These are phyloP conservation scores for Claviceps maximensis DNA, from an alignment of 2,329 filamentous ascomycete species.

Conservation along the genomic window DNA sequence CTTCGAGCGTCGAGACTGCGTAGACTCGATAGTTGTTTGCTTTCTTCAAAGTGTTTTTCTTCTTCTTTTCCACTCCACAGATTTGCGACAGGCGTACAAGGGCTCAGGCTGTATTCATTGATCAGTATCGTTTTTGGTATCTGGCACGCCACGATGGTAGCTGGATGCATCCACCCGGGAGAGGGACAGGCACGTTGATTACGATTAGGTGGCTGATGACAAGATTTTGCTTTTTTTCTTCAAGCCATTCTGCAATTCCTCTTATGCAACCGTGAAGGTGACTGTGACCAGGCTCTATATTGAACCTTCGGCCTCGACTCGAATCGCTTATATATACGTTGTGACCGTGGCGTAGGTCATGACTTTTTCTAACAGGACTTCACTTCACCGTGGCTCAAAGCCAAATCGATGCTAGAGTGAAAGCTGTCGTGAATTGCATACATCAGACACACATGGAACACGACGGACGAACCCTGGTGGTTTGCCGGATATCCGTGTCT, in stretches of 20 bases:
- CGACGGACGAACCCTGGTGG: too few species aligned
- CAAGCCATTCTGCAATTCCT: too few species aligned
- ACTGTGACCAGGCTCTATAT: background rate
- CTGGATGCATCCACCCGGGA: background rate
- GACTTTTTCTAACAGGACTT: too few species aligned
- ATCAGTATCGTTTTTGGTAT: slow-evolving; percentile 1
- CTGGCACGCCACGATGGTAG: background rate
- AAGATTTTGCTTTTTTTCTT: background rate
- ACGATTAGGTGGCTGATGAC: background rate
- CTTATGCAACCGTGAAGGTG: background rate
- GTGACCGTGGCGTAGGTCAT: too few species aligned
- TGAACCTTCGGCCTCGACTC: too few species aligned
- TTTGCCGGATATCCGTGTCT: too few species aligned
- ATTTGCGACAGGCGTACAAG: slow-evolving; percentile 7
- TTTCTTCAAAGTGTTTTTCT: slow-evolving; percentile 12
- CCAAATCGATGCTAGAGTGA: too few species aligned
- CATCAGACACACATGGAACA: too few species aligned
- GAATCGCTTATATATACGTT: too few species aligned
- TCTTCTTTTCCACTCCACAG: slow-evolving; percentile 4
- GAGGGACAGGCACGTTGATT: background rate
- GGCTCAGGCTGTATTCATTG: slow-evolving; percentile 1
- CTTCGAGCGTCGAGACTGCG: background rate
- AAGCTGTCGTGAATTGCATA: too few species aligned
- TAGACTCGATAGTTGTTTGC: background rate
- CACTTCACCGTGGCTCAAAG: too few species aligned